These are phyloP conservation scores for Neoascochyta sp. DNA, from an alignment of 2,329 filamentous ascomycete genomes.

Conservation along the genomic window DNA sequence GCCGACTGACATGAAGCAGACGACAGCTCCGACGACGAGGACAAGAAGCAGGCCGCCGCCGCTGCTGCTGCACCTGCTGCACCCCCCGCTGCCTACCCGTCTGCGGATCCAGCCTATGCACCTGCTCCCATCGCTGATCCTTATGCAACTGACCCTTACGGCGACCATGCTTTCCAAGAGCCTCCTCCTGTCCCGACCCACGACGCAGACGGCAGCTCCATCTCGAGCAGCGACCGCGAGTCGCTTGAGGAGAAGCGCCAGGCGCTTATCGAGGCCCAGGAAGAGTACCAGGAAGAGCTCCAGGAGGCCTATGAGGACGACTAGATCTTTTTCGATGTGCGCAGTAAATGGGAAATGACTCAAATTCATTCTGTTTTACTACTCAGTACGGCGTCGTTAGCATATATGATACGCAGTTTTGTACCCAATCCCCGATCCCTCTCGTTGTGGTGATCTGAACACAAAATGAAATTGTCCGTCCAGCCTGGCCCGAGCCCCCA, in stretches of 20 bases:
- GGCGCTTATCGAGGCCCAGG: constrained; percentile 52
- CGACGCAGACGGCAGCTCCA: constrained; percentile 42
- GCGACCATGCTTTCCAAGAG: constrained; percentile 15
- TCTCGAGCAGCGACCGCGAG: constrained; percentile 39
- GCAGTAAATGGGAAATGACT: too few species aligned
- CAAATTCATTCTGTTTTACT: constrained; percentile 2
- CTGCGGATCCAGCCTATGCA: constrained; percentile 11
- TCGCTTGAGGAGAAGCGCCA: constrained; percentile 52
- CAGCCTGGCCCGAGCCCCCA: too few species aligned
- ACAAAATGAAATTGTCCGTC: too few species aligned
- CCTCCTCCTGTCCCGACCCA: constrained; percentile 39
- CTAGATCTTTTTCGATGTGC: too few species aligned
- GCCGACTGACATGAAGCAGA: constrained; percentile 17
- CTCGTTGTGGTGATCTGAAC: too few species aligned
- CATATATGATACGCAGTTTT: too few species aligned
- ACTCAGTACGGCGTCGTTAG: constrained; percentile 4
- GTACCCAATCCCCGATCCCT: too few species aligned
- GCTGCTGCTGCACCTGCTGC: constrained; percentile 16
- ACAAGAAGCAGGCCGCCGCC: constrained; percentile 13
- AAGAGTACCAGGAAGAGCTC: constrained; percentile 51
- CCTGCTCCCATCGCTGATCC: constrained; percentile 7
- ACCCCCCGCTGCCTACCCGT: constrained; percentile 13
- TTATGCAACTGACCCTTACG: constrained; percentile 12
- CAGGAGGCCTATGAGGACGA: constrained; percentile 29
- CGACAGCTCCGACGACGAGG: constrained; percentile 35